Evolutionary conservation across 768 basidiomycete species (phyloP).

Genomic region (Pleurotus tuoliensis): DNA sequence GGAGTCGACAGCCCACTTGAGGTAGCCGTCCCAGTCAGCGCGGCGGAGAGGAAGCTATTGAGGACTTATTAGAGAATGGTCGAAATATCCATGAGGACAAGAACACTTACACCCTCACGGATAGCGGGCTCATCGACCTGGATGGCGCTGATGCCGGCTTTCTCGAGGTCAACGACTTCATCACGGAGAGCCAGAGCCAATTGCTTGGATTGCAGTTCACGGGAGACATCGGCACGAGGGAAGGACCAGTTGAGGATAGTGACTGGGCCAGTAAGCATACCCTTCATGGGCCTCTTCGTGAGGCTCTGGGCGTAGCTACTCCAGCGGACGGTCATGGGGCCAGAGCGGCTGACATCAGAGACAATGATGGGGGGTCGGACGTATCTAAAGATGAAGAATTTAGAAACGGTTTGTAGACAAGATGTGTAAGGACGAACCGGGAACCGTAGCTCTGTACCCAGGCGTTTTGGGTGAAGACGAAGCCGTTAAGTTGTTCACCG

Average conservation of each 20-base stretch:
- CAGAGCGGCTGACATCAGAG: slow-evolving; percentile 91
- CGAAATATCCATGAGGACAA: not conserved
- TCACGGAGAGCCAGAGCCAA: slow-evolving; percentile 97
- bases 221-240: slow-evolving; percentile 96
- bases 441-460: slow-evolving; percentile 99
- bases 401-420: not conserved
- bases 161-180: slow-evolving; percentile 95
- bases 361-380: slow-evolving; percentile 98
- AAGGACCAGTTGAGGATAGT: slow-evolving; percentile 99
- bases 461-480: slow-evolving; percentile 97
- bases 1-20: slow-evolving; percentile 97
- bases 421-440: slow-evolving; percentile 48
- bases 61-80: slow-evolving; percentile 11
- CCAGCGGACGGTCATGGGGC: slow-evolving; percentile 96
- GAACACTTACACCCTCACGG: slow-evolving; percentile 83
- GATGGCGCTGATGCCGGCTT: slow-evolving; percentile 94
- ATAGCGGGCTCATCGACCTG: slow-evolving; percentile 99
- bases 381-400: slow-evolving; percentile 50
- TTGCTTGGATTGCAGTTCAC: slow-evolving; percentile 97
- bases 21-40: slow-evolving; percentile 93
- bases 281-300: slow-evolving; percentile 95
- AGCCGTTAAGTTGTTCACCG: slow-evolving; percentile 91
- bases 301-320: slow-evolving; percentile 94
- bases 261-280: slow-evolving; percentile 97
- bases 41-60: slow-evolving; percentile 91